Evolutionary conservation across 345 rosid species (phyloP), one percentile per base, ranked within the genome.

Genomic region (Eucalyptus cladocalyx): DNA sequence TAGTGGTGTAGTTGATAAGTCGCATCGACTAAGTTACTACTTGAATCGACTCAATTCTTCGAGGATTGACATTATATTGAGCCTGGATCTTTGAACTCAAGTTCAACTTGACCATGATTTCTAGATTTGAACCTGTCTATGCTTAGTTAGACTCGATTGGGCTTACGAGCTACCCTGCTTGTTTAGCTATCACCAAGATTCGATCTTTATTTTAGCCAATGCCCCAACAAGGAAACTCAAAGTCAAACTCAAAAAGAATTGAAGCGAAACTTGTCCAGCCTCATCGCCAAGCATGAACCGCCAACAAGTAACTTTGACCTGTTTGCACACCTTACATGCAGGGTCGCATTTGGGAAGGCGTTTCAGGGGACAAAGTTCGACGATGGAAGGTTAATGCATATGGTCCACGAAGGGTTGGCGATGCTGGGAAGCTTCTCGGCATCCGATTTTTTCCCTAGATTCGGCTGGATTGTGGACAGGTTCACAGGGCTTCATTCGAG

Each of bases 261-360:
- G 80, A 69, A 69, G 42, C 43, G 37, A 18, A 34, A 23, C 43
- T 34, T 34, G 80, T 34, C 80, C 43, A 69, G 26, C 43, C 43
- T 37, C 24, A 69, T 21, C 19, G 43, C 24, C 43, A 69, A 18
- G 80, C 80, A 34, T 18, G 80, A 69, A 69, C 43, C 24, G 43
- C 80, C 37, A 21, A 9, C 42, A 18, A 34, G 80, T 17, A 69
- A 69, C 80, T 32, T n/a, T 18, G 80, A 69, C 80, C 34, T 69
- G 26, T 69, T 69, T 69, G 80, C 80, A 19, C 80, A 34, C 80
- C 43, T 34, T 34, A 9, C 26, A 69, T 87, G 87, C 48, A 88
- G 89, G 89, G 62, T 72, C 60, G 92, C 91, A 34, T 92, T n/a
- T 19, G 95, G 95, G 45, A 86, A 89, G 88, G 88, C 72, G 48